Evolutionary conservation across 108 stramenopile genomes (phyloP).

Genomic region (Fragilaria crotonensis): DNA sequence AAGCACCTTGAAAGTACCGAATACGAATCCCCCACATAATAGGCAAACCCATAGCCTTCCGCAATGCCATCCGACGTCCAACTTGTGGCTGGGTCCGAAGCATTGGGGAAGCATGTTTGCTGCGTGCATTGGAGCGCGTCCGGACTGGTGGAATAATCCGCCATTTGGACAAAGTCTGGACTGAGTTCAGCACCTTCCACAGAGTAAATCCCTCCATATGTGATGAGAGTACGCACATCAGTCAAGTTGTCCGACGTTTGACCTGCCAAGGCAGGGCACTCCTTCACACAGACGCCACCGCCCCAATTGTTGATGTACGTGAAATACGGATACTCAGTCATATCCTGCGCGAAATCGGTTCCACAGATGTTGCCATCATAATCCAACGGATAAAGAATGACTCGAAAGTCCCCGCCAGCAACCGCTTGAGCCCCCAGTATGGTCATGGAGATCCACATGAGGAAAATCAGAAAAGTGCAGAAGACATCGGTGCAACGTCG

Average conservation of each 20-base stretch:
- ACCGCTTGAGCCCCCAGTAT: slow-evolving; percentile 51
- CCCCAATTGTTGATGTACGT: slow-evolving; percentile 52
- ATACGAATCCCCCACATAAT: slow-evolving; percentile 57
- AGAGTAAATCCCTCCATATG: slow-evolving; percentile 57
- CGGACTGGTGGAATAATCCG: slow-evolving; percentile 31
- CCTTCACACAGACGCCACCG: slow-evolving; percentile 72
- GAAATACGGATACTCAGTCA: slow-evolving; percentile 63
- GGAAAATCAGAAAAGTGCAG: slow-evolving; percentile 33
- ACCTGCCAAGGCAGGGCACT: slow-evolving; percentile 26
- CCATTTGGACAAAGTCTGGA: slow-evolving; percentile 31
- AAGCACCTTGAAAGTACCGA: slow-evolving; percentile 46
- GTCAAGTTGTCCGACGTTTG: slow-evolving; percentile 22
- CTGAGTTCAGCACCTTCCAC: slow-evolving; percentile 22
- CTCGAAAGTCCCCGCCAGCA: slow-evolving; percentile 48
- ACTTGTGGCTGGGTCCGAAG: slow-evolving; percentile 14
- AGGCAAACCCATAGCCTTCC: slow-evolving; percentile 54
- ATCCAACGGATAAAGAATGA: slow-evolving; percentile 63
- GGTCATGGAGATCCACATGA: slow-evolving; percentile 56
- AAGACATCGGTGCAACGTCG: slow-evolving; percentile 68
- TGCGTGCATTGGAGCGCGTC: slow-evolving; percentile 33
- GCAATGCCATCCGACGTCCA: slow-evolving; percentile 42
- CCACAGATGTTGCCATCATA: slow-evolving; percentile 79
- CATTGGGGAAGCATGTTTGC: slow-evolving; percentile 35
- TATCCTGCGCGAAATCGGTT: slow-evolving; percentile 36
- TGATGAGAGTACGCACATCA: slow-evolving; percentile 52